A percentile compares a stretch with the other conserved stretches of the same genome.
These are phyloP conservation scores for Crithidia fasciculata DNA, from an alignment of 208 protist genomes.

Conservation along the genomic window DNA sequence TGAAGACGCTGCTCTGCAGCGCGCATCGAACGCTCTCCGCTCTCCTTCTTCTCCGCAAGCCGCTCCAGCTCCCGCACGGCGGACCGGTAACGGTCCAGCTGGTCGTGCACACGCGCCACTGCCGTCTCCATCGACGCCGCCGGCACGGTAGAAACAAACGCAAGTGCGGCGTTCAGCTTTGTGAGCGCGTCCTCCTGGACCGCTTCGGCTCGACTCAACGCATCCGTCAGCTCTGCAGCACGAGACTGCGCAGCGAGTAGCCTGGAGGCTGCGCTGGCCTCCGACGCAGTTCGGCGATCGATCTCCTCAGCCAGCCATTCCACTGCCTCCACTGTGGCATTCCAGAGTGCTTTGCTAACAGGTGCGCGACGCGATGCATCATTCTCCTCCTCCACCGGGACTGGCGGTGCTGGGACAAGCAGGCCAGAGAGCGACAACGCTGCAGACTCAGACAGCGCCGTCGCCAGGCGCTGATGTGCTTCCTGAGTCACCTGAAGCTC, in stretches of 20 bases:
- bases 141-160: too few species aligned
- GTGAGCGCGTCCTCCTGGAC: background rate
- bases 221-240: background rate
- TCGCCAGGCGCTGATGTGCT: background rate
- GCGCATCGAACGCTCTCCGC: too few species aligned
- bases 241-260: background rate
- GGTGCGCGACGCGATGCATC: background rate
- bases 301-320: slow-evolving; percentile 1
- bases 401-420: background rate
- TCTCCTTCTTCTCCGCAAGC: too few species aligned
- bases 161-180: background rate
- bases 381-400: background rate
- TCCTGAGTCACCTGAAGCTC: background rate
- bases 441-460: background rate
- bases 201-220: too few species aligned
- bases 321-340: background rate
- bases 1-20: too few species aligned
- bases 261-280: background rate
- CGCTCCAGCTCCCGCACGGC: background rate
- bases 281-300: background rate
- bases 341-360: background rate
- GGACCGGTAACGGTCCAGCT: background rate
- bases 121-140: background rate
- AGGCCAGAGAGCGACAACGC: background rate
- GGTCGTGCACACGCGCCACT: background rate